These are phyloP conservation scores for Diaporthe sp. DNA, from an alignment of 2,329 filamentous ascomycete genomes.

Conservation along the genomic window DNA sequence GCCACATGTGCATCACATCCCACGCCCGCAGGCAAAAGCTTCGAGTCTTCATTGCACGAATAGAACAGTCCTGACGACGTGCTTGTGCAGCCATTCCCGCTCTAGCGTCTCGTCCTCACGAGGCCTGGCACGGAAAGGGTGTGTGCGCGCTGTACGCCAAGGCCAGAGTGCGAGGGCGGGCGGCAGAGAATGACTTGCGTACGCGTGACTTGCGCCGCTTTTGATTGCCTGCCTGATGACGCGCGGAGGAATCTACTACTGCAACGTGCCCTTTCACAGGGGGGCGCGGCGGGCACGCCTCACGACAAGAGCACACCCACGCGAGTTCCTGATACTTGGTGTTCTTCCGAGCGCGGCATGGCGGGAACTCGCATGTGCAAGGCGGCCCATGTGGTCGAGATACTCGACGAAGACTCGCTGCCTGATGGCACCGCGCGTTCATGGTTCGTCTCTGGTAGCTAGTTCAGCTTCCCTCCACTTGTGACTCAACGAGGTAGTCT, in stretches of 20 bases:
- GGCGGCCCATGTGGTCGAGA: background rate
- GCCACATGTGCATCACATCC: conserved; percentile 10
- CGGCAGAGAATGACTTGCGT: conserved; percentile 1
- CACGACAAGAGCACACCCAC: too few species aligned
- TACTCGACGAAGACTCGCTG: background rate
- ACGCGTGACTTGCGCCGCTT: conserved; percentile 1
- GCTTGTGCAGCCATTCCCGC: conserved; percentile 16
- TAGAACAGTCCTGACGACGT: background rate
- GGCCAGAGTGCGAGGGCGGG: background rate
- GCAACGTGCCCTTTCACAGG: background rate
- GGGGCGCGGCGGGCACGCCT: background rate
- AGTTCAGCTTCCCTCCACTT: background rate
- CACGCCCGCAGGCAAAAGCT: conserved; percentile 12
- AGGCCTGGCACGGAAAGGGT: background rate
- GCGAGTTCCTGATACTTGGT: background rate
- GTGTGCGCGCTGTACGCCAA: background rate
- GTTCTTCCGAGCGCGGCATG: background rate
- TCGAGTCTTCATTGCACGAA: conserved; percentile 25
- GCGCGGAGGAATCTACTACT: background rate
- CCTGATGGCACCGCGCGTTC: background rate
- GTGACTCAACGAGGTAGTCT: background rate
- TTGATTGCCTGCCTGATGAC: conserved; percentile 3
- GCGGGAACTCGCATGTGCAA: background rate
- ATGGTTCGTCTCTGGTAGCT: background rate
- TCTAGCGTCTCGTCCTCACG: conserved; percentile 17